Base-by-base conservation (phyloP, 73 alveolate genomes). In the Paramecium sonneborni region DNA sequence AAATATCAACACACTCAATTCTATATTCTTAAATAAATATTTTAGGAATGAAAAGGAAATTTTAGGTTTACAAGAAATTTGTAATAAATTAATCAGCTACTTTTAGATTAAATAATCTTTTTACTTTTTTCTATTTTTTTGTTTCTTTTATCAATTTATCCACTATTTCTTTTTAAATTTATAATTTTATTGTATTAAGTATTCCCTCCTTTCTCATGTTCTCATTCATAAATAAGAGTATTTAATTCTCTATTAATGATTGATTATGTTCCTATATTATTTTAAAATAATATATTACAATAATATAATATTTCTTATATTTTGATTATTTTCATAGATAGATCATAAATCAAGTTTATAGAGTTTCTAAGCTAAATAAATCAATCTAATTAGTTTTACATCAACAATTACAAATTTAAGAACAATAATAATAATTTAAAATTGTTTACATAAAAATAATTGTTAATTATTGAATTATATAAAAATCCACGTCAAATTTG, bases 131-230 rank as follows among this genome's bases (percentile, higher is more conserved):
- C 23, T 10, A 24, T 35, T 74, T n/a, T n/a, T n/a, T 32, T 0
- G 35, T n/a, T 38, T 74, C 87, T 3, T 43, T 15, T 30, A 35
- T 24, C 18, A 74, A 8, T 74, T 74, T 74, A 15, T 74, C 87
- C 10, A 74, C 34, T 35, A 74, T 32, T 38, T 74, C 87, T 43
- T 74, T 74, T 35, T 67, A 32, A 15, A 74, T 67, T 74, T 35
- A 38, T 15, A 74, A 43, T 35, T 74, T 74, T n/a, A 74, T 32
- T 21, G 21, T 35, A 11, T 28, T 24, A 30, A 74, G 58, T 18
- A 74, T 43, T 32, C 87, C 87, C 3, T 74, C 87, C 18, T 74
- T 67, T 74, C 46, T 32, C 67, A 74, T 35, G 14, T 38, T 74
- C 20, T 32, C 55, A 21, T 74, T 32, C 67, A 74, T 32, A 38